Evolutionary conservation across 148 eudicot genomes (phyloP).

Genomic region (Camellia lanceoleosa): DNA sequence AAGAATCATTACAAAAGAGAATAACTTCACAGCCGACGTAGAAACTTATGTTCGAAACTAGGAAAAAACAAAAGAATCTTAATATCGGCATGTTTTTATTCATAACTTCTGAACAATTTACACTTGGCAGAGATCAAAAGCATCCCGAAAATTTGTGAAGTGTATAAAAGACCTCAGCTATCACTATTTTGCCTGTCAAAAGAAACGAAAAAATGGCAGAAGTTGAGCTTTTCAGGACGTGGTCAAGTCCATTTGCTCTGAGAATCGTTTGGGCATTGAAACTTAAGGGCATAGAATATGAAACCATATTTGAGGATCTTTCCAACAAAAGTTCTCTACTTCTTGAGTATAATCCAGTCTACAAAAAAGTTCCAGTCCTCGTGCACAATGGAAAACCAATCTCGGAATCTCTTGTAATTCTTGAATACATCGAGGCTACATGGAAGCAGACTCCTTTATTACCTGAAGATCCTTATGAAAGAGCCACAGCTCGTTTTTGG

Average conservation of each 20-base stretch:
- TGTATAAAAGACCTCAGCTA: background rate
- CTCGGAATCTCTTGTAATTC: constrained; percentile 32
- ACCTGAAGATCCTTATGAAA: constrained; percentile 36
- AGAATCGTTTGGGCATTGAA: constrained; percentile 36
- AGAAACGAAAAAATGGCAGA: constrained; percentile 19
- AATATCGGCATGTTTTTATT: background rate
- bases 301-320: constrained; percentile 34
- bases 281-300: constrained; percentile 37
- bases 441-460: constrained; percentile 31
- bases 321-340: constrained; percentile 30
- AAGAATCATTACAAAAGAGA: no score
- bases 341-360: constrained; percentile 30
- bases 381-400: constrained; percentile 36
- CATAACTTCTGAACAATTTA: background rate
- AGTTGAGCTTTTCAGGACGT: constrained; percentile 42
- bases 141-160: background rate
- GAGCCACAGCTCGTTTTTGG: constrained; percentile 41
- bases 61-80: background rate
- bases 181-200: background rate
- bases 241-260: constrained; percentile 40
- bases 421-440: constrained; percentile 33
- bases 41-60: background rate
- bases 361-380: constrained; percentile 38
- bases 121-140: background rate
- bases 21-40: background rate